phyloP scores from a whole-genome alignment of 2,329 filamentous ascomycete species.

The Diaporthe citriasiana region DNA sequence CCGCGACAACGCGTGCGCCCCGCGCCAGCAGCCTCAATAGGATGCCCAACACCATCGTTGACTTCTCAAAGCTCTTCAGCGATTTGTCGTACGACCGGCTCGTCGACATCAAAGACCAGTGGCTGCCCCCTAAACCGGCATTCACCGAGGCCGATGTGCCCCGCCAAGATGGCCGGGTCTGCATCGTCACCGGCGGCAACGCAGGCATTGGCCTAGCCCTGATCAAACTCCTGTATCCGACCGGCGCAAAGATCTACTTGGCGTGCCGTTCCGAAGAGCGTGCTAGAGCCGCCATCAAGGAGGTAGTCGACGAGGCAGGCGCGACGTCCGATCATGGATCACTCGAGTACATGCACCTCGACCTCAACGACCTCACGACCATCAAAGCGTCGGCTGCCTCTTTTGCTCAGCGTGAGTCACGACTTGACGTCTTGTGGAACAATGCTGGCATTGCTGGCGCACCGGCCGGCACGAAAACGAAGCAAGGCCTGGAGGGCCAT shows the following conservation, averaged over 20 bases:
- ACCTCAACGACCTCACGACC: constrained; percentile 58
- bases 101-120: constrained; percentile 41
- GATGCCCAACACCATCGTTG: constrained; percentile 39
- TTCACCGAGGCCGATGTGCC: constrained; percentile 48
- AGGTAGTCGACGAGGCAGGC: constrained; percentile 45
- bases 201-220: constrained; percentile 64
- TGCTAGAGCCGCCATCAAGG: constrained; percentile 51
- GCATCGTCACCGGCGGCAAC: constrained; percentile 63
- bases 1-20: not conserved
- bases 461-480: constrained; percentile 45
- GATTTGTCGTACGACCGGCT: constrained; percentile 27
- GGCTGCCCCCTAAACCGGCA: constrained; percentile 47
- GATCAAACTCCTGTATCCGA: constrained; percentile 64
- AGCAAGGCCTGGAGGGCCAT: constrained; percentile 53
- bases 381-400: constrained; percentile 55
- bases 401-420: constrained; percentile 55
- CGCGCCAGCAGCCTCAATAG: not conserved
- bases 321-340: constrained; percentile 35
- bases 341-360: constrained; percentile 54
- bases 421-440: constrained; percentile 60
- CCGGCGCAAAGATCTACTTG: constrained; percentile 53
- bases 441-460: constrained; percentile 52
- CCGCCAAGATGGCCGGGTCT: constrained; percentile 50
- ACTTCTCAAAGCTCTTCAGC: constrained; percentile 39
- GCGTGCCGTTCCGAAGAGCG: constrained; percentile 49